Evolutionary conservation across 2,329 filamentous ascomycete species (phyloP).

Genomic region (Hirsutella minnesotensis): DNA sequence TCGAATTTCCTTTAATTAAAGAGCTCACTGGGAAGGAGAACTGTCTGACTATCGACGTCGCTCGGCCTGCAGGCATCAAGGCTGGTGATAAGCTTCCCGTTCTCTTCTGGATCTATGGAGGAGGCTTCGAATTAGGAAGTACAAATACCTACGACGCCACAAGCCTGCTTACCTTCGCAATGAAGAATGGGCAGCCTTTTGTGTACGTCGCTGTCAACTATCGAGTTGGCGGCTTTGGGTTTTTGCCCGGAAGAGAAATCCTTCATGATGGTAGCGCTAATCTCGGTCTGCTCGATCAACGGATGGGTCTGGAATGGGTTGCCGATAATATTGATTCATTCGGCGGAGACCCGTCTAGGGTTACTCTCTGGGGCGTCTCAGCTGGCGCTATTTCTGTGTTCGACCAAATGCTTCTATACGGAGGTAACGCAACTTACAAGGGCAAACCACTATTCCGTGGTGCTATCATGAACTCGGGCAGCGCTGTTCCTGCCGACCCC

Average conservation of each 20-base stretch:
- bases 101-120: conserved; percentile 60
- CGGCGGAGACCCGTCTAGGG: conserved; percentile 64
- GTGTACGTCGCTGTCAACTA: conserved; percentile 72
- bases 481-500: conserved; percentile 45
- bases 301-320: conserved; percentile 62
- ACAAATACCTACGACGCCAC: conserved; percentile 37
- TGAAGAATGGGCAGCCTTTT: conserved; percentile 39
- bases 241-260: conserved; percentile 57
- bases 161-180: conserved; percentile 31
- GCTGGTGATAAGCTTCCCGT: conserved; percentile 50
- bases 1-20: conserved; percentile 47
- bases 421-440: conserved; percentile 63
- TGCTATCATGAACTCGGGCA: conserved; percentile 68
- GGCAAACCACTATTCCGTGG: conserved; percentile 63
- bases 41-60: conserved; percentile 49
- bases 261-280: conserved; percentile 57
- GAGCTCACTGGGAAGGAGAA: conserved; percentile 45
- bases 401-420: conserved; percentile 64
- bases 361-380: conserved; percentile 69
- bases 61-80: conserved; percentile 44
- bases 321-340: conserved; percentile 67
- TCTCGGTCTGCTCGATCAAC: conserved; percentile 60
- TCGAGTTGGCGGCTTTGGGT: conserved; percentile 62
- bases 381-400: conserved; percentile 63
- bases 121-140: conserved; percentile 48